Conservation (phyloP, 495 filamentous ascomycete genomes). For the Aspergillus campestris region DNA sequence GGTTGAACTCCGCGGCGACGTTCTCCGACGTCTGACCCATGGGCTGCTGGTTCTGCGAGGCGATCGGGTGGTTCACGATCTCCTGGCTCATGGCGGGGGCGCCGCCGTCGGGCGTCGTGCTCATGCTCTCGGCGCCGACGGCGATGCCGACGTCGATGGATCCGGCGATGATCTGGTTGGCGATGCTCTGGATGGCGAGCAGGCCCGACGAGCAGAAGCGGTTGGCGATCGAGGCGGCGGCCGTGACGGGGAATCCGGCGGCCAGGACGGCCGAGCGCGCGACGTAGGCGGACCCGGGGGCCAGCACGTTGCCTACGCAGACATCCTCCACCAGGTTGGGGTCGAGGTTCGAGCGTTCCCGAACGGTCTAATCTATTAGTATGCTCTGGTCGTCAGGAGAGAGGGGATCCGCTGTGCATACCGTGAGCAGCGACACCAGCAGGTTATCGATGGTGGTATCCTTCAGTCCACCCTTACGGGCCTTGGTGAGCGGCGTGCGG, state of each 20-base stretch:
- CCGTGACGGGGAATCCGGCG: slow-evolving; percentile 85
- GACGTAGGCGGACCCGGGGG: slow-evolving; percentile 60
- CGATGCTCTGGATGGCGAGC: slow-evolving; percentile 86
- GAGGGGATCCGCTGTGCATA: slow-evolving; percentile 23
- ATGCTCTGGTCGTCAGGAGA: too few species aligned
- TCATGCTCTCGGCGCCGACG: slow-evolving; percentile 85
- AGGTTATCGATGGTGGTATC: slow-evolving; percentile 81
- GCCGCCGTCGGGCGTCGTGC: slow-evolving; percentile 58
- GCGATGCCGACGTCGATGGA: slow-evolving; percentile 84
- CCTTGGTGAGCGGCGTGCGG: slow-evolving; percentile 73
- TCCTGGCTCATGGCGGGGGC: slow-evolving; percentile 65
- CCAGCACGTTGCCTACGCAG: slow-evolving; percentile 75
- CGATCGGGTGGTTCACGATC: slow-evolving; percentile 62
- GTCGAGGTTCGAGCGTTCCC: slow-evolving; percentile 68
- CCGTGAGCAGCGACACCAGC: slow-evolving; percentile 66
- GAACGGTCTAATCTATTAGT: slow-evolving; percentile 32
- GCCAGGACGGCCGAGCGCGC: slow-evolving; percentile 79
- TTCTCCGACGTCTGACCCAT: slow-evolving; percentile 98
- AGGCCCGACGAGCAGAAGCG: slow-evolving; percentile 95
- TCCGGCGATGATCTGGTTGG: slow-evolving; percentile 72
- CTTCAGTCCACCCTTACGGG: slow-evolving; percentile 79
- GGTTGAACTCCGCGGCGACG: slow-evolving; percentile 76
- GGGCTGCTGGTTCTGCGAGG: slow-evolving; percentile 73
- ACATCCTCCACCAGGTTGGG: slow-evolving; percentile 86
- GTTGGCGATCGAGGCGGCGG: slow-evolving; percentile 69